Conservation (phyloP, 139 green algal species). For the Chlamydomonas schloesseri region DNA sequence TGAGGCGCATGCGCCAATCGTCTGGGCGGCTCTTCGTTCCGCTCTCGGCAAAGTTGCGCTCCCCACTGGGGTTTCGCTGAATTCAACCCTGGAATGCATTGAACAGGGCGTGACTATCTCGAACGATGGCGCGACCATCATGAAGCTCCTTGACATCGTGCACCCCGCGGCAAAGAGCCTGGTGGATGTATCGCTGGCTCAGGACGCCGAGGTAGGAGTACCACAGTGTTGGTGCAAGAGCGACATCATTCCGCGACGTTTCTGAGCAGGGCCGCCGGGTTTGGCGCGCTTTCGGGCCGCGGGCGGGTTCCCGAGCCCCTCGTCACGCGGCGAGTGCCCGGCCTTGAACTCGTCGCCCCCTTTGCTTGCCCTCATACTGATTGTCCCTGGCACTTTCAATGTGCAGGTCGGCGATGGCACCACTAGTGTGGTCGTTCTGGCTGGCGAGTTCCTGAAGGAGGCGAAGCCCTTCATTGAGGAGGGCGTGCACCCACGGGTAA, state of each 20-base stretch:
- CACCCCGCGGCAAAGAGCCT: conserved; percentile 97
- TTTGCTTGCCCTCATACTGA: not conserved
- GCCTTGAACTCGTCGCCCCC: not conserved
- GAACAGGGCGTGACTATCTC: conserved; percentile 88
- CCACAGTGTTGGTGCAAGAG: too few species aligned
- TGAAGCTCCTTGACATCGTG: conserved; percentile 99
- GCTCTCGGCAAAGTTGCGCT: not conserved
- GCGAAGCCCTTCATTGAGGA: conserved; percentile 97
- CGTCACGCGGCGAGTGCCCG: too few species aligned
- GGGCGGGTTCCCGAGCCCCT: not conserved
- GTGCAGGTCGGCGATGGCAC: conserved; percentile 97
- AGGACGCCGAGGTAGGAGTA: conserved; percentile 86
- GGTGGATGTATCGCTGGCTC: conserved; percentile 95
- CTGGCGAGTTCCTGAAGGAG: conserved; percentile 95
- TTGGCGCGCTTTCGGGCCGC: conserved; percentile 34
- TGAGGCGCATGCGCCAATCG: conserved; percentile 11
- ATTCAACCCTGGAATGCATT: not conserved
- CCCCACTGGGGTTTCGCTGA: not conserved
- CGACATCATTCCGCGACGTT: too few species aligned
- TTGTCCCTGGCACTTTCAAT: not conserved
- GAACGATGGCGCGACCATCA: conserved; percentile 99
- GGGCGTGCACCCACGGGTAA: conserved; percentile 92
- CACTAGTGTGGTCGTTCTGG: conserved; percentile 97
- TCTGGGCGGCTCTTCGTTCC: not conserved
- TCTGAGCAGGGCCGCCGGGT: not conserved